These are phyloP conservation scores for Achaetomiella virescens DNA, from an alignment of 495 filamentous ascomycete species.

Conservation along the genomic window DNA sequence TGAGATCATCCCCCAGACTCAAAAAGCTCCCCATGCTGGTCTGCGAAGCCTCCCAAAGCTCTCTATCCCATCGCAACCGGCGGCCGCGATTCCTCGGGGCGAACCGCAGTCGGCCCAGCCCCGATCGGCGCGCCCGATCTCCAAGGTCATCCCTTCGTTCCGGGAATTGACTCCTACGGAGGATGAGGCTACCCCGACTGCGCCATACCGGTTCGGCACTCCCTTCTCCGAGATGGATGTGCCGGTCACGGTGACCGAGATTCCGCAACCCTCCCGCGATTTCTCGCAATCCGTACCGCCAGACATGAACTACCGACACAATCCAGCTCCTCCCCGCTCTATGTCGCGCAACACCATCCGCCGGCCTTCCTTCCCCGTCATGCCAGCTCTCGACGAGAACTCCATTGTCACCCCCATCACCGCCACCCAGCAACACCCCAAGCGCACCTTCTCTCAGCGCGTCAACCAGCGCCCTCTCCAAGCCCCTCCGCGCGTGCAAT, in stretches of 20 bases:
- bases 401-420: conserved; percentile 26
- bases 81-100: conserved; percentile 4
- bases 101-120: conserved; percentile 24
- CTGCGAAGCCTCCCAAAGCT: conserved; percentile 54
- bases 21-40: conserved; percentile 36
- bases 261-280: conserved; percentile 64
- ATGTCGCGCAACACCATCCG: conserved; percentile 51
- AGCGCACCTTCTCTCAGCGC: conserved; percentile 30
- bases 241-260: conserved; percentile 68
- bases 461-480: conserved; percentile 32
- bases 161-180: conserved; percentile 48
- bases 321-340: conserved; percentile 37
- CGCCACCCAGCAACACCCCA: conserved; percentile 13
- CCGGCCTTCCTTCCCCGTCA: conserved; percentile 50
- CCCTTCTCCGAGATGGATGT: conserved; percentile 87
- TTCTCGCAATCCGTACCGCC: conserved; percentile 86
- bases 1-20: conserved; percentile 38
- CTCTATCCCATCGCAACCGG: conserved; percentile 40
- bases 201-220: conserved; percentile 65
- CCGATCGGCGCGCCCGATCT: conserved; percentile 24
- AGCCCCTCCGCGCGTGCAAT: conserved; percentile 42
- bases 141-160: conserved; percentile 39
- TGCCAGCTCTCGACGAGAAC: conserved; percentile 53
- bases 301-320: conserved; percentile 69
- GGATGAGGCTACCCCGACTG: conserved; percentile 44